Base-by-base conservation (phyloP, 805 yeast genomes). In the Metschnikowia drakensbergensis region DNA sequence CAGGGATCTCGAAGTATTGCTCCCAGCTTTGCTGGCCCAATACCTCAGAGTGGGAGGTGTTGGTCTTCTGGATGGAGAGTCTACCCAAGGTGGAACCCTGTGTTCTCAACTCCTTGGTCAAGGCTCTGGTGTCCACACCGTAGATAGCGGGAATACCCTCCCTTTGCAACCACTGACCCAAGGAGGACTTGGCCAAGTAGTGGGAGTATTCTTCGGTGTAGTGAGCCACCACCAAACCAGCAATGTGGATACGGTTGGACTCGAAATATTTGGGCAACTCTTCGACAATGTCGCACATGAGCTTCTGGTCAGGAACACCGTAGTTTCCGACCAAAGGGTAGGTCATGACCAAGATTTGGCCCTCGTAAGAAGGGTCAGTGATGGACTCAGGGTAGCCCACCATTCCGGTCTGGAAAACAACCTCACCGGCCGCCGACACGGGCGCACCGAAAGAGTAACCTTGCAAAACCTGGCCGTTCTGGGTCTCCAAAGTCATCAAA, bases 351-450 rank as follows among this genome's bases (percentile, higher is more conserved):
- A 94, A 75, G 64, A 94, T 92, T 74, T 94, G 99, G 55, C 99
- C 99, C 65, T 88, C 91, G 71, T 94, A 94, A 39, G 98, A 94
- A 52, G 99, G 99, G 72, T 94, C 99, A 36, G 99, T 90, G 69
- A 94, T 82, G 46, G 97, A 84, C 72, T 94, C 99, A 37, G 98
- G 99, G 69, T 94, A 94, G 54, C 99, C 99, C 59, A 94, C 98
- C 97, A 94, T 91, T 76, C 99, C 98, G 54, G 99, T 94, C 73
- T 95, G 98, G 82, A 94, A 94, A 52, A 94, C 99, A 61, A 95
- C 82, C 75, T 94, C 99, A 79, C 99, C 99, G 49, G 98, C 95
- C 49, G 83, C 82, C 26, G 96, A 68, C 52, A 77, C 81, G 54
- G 84, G 84, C 48, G 98, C 96, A 77, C 99, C 99, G 63, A 94